A percentile compares a stretch with the other conserved stretches of the same genome.
These are phyloP conservation scores for Funneliformis geosporum DNA, from an alignment of 192 early-diverging fungal genomes.

Conservation along the genomic window DNA sequence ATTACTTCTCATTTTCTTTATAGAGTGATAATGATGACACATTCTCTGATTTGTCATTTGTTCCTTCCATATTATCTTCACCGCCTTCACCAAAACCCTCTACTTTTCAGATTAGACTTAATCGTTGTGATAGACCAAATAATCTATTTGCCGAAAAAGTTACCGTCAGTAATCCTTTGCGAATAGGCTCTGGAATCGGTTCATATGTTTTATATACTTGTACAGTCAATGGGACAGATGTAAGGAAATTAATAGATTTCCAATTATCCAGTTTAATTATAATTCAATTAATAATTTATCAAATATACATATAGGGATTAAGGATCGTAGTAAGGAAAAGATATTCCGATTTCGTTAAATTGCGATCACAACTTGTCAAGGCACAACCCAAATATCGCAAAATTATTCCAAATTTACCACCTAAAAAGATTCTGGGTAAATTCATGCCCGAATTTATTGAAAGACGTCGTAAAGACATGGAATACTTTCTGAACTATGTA, in stretches of 20 bases:
- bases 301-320: conserved; percentile 30
- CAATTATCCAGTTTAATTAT: neutral
- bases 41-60: neutral
- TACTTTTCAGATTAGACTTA: conserved; percentile 12
- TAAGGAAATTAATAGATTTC: neutral
- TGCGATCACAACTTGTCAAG: conserved; percentile 36
- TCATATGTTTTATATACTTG: conserved; percentile 50
- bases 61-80: neutral
- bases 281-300: neutral
- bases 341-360: conserved; percentile 48
- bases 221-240: conserved; percentile 43
- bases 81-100: neutral
- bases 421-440: conserved; percentile 46
- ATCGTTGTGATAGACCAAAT: neutral
- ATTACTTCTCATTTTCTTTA: conserved; percentile 1
- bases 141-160: conserved; percentile 43
- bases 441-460: conserved; percentile 49
- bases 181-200: conserved; percentile 46
- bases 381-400: conserved; percentile 40
- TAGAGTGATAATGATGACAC: conserved; percentile 13
- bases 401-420: conserved; percentile 46
- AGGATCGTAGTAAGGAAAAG: conserved; percentile 41
- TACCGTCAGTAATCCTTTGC: conserved; percentile 42
- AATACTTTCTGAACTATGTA: conserved; percentile 51
- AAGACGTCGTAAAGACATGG: conserved; percentile 42